phyloP scores from a whole-genome alignment of 176 grass and related monocot species.

The Oryza officinalis region DNA sequence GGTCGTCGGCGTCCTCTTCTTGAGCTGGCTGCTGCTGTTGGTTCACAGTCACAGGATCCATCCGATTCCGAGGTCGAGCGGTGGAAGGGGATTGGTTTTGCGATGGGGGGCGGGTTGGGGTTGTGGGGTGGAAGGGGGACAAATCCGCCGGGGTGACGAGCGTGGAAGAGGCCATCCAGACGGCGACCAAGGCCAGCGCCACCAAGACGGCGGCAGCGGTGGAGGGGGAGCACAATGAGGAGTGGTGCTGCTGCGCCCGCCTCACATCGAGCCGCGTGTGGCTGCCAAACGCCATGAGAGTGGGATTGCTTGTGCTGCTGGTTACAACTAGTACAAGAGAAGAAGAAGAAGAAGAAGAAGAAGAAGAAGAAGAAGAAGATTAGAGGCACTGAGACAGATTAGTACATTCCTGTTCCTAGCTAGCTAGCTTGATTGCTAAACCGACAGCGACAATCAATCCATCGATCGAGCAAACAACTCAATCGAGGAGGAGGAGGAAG shows the following conservation, averaged over 20 bases:
- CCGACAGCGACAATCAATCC: too few relatives aligned
- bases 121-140: slow-evolving; percentile 34
- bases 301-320: too few relatives aligned
- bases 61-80: neutral
- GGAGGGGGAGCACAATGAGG: slow-evolving; percentile 49
- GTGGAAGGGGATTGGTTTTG: neutral
- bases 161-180: slow-evolving; percentile 76
- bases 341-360: too few relatives aligned
- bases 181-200: slow-evolving; percentile 63
- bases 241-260: slow-evolving; percentile 18
- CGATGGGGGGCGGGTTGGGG: neutral
- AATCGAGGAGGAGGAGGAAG: too few relatives aligned
- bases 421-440: too few relatives aligned
- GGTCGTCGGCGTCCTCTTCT: slow-evolving; percentile 5
- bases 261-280: slow-evolving; percentile 39
- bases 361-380: neutral
- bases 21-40: neutral
- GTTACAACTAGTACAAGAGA: too few relatives aligned
- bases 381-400: too few relatives aligned
- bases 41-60: neutral
- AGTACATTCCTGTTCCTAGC: too few relatives aligned
- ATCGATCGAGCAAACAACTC: too few relatives aligned
- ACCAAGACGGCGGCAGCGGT: slow-evolving; percentile 56
- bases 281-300: slow-evolving; percentile 51
- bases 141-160: slow-evolving; percentile 68